Base-by-base conservation (phyloP, 371 early-diverging fungal species). In the Saksenaea vasiformis region DNA sequence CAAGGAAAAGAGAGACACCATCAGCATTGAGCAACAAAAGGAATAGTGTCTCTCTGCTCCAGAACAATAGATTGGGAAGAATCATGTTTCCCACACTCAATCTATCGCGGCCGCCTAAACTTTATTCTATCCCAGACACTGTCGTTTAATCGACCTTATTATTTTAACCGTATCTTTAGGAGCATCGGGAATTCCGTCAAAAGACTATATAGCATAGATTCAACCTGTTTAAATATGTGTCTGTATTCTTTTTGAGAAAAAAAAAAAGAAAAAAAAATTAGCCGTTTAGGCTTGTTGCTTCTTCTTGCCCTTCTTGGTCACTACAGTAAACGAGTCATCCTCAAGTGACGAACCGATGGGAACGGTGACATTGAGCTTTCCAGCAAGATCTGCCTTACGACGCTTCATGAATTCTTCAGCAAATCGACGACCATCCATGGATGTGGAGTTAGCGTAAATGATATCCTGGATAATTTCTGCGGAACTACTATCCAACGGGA, bases 381-480 rank as follows among this genome's bases (percentile, higher is more conserved):
- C 85, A 43, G 88, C 86, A 22, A 78, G 58, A 76, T 93, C 93
- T 3, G 86, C 89, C 69, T 88, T 88, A 68, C 92, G 86, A 35
- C 90, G 85, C 65, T 86, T 87, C 71, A 91, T 86, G 66, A 91
- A 93, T 70, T 92, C 93, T 15, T 88, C 84, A 17, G 92, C 89
- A 74, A 93, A 93, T 19, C 88, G 86, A 34, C 89, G 87, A 31
- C 92, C 90, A 64, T 92, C 90, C 64, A 91, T 79, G n/a, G 83
- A 78, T 37, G 84, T 71, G 0, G 92, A 90, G 65, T 88, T 83
- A 37, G 91, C 90, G 71, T 92, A 91, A 54, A 92, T 81, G 56
- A 88, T 87, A 65, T 93, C 93, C 43, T 90, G 85, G 47, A 93
- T 91, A 44, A 93, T 92, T 62, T 92, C 93, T 28, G 79, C 74